Evolutionary conservation across 192 early-diverging fungal species (phyloP).

Genomic region (Linnemannia elongata): DNA sequence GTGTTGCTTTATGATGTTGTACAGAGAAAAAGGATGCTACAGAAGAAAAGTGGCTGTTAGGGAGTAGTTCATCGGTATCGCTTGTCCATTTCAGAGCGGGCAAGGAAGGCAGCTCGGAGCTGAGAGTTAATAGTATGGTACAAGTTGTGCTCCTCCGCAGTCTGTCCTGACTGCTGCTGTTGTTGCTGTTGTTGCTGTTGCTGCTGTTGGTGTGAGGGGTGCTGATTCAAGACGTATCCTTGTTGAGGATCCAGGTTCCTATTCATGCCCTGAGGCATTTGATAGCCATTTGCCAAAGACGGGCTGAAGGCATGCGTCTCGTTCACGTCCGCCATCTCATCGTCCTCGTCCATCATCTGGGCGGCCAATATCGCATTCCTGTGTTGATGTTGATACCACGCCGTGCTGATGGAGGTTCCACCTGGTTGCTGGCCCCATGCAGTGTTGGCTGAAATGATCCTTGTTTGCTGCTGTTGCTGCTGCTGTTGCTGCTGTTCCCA

Average conservation of each 20-base stretch:
- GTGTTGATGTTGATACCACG: constrained; percentile 45
- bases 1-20: not conserved
- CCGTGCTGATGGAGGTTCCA: not conserved
- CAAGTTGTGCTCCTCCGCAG: not conserved
- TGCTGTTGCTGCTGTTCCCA: constrained; percentile 16
- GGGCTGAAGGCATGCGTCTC: not conserved
- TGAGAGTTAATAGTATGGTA: constrained; percentile 50
- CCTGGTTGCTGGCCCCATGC: constrained; percentile 10
- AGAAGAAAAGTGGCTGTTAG: not conserved
- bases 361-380: constrained; percentile 13
- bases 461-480: constrained; percentile 2
- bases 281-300: not conserved
- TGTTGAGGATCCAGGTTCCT: not conserved
- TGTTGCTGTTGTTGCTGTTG: not conserved
- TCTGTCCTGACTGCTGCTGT: not conserved
- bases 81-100: constrained; percentile 29
- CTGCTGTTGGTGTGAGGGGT: not conserved
- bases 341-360: constrained; percentile 60
- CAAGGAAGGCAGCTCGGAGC: constrained; percentile 44
- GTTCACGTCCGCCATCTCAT: constrained; percentile 41
- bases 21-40: not conserved
- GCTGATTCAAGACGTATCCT: constrained; percentile 6
- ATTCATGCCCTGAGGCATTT: not conserved
- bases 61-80: constrained; percentile 11
- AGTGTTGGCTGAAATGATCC: constrained; percentile 27